Percentiles rank a stretch among this genome's conserved stretches.
Conservation (phyloP, 768 basidiomycete species). For the Tulasnella sp. region DNA sequence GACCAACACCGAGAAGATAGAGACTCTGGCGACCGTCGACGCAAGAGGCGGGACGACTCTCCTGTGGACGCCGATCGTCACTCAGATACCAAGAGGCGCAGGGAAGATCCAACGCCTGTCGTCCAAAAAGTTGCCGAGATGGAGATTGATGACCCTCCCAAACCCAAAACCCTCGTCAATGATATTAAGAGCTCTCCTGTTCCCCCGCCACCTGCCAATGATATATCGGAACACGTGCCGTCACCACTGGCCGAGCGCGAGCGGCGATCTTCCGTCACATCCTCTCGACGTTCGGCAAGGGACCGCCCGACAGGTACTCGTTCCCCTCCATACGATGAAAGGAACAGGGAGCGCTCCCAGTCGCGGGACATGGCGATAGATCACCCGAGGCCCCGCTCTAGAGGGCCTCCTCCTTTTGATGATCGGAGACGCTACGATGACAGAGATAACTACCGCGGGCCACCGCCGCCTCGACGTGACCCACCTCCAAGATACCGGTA, state of each 20-base stretch:
- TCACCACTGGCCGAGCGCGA: conserved; percentile 26
- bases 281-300: conserved; percentile 25
- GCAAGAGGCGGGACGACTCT: conserved; percentile 54
- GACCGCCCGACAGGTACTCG: conserved; percentile 12
- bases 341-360: conserved; percentile 21
- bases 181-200: conserved; percentile 1
- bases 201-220: no score
- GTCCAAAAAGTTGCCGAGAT: conserved; percentile 17
- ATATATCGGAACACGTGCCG: no score
- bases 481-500: conserved; percentile 29
- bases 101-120: conserved; percentile 4
- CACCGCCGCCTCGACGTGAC: conserved; percentile 29
- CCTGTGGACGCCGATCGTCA: conserved; percentile 12
- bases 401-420: conserved; percentile 33
- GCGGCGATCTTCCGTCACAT: conserved; percentile 33
- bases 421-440: conserved; percentile 25
- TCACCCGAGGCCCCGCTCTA: conserved; percentile 7
- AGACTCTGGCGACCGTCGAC: conserved; percentile 34
- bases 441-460: conserved; percentile 22
- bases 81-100: conserved; percentile 13
- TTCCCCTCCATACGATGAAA: conserved; percentile 38
- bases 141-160: conserved; percentile 17
- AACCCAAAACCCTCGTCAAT: conserved; percentile 4
- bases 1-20: conserved; percentile 39
- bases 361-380: neutral